Conservation (phyloP, 192 early-diverging fungal species). For the Backusella luteola region DNA sequence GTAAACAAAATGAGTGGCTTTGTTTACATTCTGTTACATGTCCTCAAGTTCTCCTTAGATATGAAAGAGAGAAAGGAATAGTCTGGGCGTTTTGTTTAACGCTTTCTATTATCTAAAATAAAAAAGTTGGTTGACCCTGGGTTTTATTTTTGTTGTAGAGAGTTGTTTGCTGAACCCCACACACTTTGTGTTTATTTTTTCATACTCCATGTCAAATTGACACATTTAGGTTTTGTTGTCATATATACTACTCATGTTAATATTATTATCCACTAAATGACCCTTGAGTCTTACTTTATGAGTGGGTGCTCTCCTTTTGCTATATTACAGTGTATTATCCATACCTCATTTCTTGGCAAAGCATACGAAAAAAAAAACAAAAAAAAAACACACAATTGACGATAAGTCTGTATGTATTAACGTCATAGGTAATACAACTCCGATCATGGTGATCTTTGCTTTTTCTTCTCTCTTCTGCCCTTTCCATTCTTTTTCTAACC, state of each 20-base stretch:
- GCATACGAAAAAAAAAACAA: neutral
- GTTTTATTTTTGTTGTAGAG: neutral
- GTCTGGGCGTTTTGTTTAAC: neutral
- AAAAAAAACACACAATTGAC: neutral
- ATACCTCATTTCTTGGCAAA: neutral
- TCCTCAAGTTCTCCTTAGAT: neutral
- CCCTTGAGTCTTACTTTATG: neutral
- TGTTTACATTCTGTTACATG: neutral
- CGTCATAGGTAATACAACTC: neutral
- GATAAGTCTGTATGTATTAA: neutral
- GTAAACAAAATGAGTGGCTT: neutral
- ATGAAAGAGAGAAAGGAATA: neutral
- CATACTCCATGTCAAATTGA: neutral
- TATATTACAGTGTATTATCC: no score
- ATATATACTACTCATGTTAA: neutral
- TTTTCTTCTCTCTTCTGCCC: neutral
- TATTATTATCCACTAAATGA: neutral
- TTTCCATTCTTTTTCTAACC: neutral
- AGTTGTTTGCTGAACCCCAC: neutral
- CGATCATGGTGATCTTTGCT: neutral
- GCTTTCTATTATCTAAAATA: neutral
- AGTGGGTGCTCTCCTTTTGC: neutral
- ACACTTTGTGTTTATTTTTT: neutral
- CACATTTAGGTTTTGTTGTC: neutral
- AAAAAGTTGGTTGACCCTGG: neutral